Evolutionary conservation across 805 yeast species (phyloP).

Genomic region (Metschnikowia gelsemii): DNA sequence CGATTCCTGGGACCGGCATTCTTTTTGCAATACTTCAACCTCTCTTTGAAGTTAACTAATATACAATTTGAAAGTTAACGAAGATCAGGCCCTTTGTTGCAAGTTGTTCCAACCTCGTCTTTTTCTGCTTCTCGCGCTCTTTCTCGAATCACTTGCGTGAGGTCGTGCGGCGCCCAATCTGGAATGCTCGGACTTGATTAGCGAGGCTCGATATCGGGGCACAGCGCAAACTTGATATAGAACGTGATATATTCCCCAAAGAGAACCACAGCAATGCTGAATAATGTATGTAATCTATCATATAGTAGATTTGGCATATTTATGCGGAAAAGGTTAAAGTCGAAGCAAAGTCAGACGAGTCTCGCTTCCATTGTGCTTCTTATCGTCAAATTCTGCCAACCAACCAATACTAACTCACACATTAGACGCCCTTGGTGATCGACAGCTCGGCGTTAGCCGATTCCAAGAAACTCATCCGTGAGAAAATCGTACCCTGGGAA

Average conservation of each 20-base stretch:
- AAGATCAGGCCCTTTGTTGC: too few relatives aligned
- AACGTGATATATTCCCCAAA: neutral
- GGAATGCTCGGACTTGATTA: neutral
- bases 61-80: too few relatives aligned
- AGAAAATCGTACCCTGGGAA: conserved; percentile 89
- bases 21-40: conserved; percentile 16
- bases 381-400: neutral
- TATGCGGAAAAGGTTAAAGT: neutral
- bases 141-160: too few relatives aligned
- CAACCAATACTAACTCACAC: conserved; percentile 12
- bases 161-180: conserved; percentile 4
- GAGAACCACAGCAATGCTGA: conserved; percentile 1
- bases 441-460: conserved; percentile 70
- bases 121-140: too few relatives aligned
- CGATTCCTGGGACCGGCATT: conserved; percentile 52
- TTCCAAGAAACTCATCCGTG: conserved; percentile 64
- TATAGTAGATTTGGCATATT: too few relatives aligned
- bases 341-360: neutral
- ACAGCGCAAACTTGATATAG: neutral
- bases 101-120: too few relatives aligned
- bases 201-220: neutral
- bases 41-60: conserved; percentile 9
- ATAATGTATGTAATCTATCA: conserved; percentile 3
- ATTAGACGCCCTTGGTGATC: conserved; percentile 39
- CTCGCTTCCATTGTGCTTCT: neutral